These are phyloP conservation scores for Pyrenophora seminiperda DNA, from an alignment of 2,329 filamentous ascomycete species.

Conservation along the genomic window DNA sequence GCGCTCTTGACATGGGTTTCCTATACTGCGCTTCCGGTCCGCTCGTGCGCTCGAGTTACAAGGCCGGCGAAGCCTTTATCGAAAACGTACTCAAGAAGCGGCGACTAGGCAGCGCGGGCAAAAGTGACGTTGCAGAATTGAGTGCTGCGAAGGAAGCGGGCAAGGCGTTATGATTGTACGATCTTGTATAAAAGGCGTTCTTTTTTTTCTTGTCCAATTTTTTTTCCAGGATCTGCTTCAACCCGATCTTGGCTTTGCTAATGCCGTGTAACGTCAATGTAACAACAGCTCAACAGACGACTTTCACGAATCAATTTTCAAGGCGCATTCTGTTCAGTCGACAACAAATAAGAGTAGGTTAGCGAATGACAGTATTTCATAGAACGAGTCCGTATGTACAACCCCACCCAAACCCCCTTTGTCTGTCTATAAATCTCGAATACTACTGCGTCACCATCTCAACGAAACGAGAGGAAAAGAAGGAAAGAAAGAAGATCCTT, in stretches of 20 bases:
- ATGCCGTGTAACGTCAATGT: no score
- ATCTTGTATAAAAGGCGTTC: background rate
- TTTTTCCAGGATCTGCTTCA: conserved; percentile 5
- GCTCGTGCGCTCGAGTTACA: conserved; percentile 92
- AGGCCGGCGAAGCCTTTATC: conserved; percentile 97
- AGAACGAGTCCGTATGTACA: no score
- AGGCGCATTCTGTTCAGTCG: no score
- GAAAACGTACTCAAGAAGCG: conserved; percentile 92
- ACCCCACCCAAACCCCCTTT: no score
- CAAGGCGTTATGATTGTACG: conserved; percentile 1
- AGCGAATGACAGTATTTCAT: no score
- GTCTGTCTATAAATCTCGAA: background rate
- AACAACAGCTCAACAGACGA: no score
- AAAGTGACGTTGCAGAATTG: conserved; percentile 17
- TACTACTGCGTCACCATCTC: background rate
- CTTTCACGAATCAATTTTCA: no score
- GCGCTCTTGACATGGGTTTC: conserved; percentile 93
- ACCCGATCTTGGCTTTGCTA: background rate
- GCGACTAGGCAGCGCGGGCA: conserved; percentile 20
- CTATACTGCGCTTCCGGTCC: conserved; percentile 94
- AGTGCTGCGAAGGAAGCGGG: conserved; percentile 9
- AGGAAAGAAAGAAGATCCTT: background rate
- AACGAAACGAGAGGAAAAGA: background rate
- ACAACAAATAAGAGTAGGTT: no score
- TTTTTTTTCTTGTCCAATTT: background rate